These are phyloP conservation scores for Cutaneotrichosporon sp. DNA, from an alignment of 1,284 basidiomycete species.

Conservation along the genomic window DNA sequence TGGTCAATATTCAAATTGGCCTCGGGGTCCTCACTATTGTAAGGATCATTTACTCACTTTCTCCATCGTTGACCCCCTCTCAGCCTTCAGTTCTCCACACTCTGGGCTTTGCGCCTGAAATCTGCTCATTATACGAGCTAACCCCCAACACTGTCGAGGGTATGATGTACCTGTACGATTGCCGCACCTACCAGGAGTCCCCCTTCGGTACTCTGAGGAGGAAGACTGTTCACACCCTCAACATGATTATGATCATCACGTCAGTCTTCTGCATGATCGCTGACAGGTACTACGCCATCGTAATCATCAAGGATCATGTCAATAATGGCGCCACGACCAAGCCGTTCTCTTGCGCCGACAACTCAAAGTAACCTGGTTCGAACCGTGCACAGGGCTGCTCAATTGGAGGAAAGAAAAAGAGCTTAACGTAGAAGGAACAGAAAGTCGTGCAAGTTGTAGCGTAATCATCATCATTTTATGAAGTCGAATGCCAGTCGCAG, in stretches of 20 bases:
- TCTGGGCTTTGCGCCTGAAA: slow-evolving; percentile 54
- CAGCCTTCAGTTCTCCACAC: slow-evolving; percentile 36
- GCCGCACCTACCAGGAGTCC: slow-evolving; percentile 8
- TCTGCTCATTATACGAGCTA: slow-evolving; percentile 54
- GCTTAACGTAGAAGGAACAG: neutral
- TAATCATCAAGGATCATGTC: slow-evolving; percentile 26
- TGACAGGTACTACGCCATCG: slow-evolving; percentile 14
- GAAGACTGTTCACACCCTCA: slow-evolving; percentile 28
- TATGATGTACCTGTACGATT: slow-evolving; percentile 21
- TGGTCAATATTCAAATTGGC: slow-evolving; percentile 45
- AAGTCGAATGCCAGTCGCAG: too few species aligned
- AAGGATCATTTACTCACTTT: slow-evolving; percentile 11
- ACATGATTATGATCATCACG: slow-evolving; percentile 33
- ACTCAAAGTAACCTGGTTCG: slow-evolving; percentile 14
- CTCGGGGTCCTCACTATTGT: slow-evolving; percentile 42
- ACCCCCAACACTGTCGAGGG: slow-evolving; percentile 9
- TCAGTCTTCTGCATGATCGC: slow-evolving; percentile 32
- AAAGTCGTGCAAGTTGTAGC: neutral
- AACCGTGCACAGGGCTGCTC: neutral
- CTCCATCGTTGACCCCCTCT: slow-evolving; percentile 10
- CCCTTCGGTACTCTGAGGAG: neutral
- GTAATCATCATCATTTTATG: neutral
- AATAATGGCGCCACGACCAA: slow-evolving; percentile 20
- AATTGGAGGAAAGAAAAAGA: neutral
- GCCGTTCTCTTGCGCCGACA: slow-evolving; percentile 37